Base-by-base conservation (phyloP, 1,284 basidiomycete genomes). In the Boletellus dicymbophilus region DNA sequence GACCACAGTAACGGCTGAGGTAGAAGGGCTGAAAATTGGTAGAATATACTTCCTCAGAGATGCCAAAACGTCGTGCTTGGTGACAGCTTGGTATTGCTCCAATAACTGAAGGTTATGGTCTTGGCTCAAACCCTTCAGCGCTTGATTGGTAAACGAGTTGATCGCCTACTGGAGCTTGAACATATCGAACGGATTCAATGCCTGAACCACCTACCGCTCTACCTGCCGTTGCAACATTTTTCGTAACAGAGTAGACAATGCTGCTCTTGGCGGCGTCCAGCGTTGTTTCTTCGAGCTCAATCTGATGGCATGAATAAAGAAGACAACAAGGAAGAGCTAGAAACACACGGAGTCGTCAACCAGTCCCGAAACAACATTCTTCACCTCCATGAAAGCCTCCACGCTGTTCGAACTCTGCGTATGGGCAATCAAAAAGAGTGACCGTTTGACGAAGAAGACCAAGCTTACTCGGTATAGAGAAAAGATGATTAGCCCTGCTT, bases 251-350 rank as follows among this genome's bases (percentile, higher is more conserved):
- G 65, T 87, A 98, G 10, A 96, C 93, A 59, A 98, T 85, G 46
- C 85, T 91, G 51, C 90, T 93, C 74, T 97, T 95, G 5, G 95
- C 94, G 1, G 92, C 90, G 61, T 98, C 95, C 18, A 99, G 72
- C 10, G 87, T 85, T 6, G 92, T 89, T 50, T 85, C 80, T 47
- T 95, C 91, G 12, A 99, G 75, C 41, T 81, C 78, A 59, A 93
- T 83, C 93, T 97, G 58, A n/a, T 38, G 28, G 34, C 28, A 38
- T 52, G 36, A 47, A 28, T 44, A 41, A 36, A 6, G 4, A 16
- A 22, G 13, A 41, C 15, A 36, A 26, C 2, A n/a, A 28, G 22
- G 15, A 15, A 45, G 47, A 76, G 88, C 37, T 67, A 94, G 13
- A 42, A 47, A 77, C 89, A 37, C 67, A 95, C 93, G 10, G 85